These are phyloP conservation scores for Strobilomyces echinocephalus DNA, from an alignment of 768 basidiomycete genomes.

Conservation along the genomic window DNA sequence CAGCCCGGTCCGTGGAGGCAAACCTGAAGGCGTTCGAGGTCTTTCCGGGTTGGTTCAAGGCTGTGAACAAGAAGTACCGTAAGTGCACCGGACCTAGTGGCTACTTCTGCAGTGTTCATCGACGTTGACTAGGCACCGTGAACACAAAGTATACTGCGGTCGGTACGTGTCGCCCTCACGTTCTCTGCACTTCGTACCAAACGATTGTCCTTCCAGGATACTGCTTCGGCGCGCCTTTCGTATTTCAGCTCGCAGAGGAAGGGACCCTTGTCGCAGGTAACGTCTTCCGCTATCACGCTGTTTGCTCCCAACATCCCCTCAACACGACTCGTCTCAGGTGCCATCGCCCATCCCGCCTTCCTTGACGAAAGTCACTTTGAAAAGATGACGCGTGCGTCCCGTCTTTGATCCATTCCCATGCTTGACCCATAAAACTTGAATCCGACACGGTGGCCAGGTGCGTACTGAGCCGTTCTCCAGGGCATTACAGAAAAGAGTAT, in stretches of 20 bases:
- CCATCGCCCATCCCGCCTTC: slow-evolving; percentile 47
- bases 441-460: no score
- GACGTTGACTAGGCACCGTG: slow-evolving; percentile 16
- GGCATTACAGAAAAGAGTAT: no score
- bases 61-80: slow-evolving; percentile 48
- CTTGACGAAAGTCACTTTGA: slow-evolving; percentile 51
- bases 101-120: background rate
- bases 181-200: background rate
- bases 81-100: background rate
- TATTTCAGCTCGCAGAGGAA: slow-evolving; percentile 40
- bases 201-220: slow-evolving; percentile 36
- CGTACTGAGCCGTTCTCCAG: no score
- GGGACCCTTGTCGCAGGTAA: slow-evolving; percentile 42
- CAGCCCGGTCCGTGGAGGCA: slow-evolving; percentile 36
- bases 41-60: slow-evolving; percentile 48
- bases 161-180: slow-evolving; percentile 28
- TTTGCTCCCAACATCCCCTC: background rate
- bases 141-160: slow-evolving; percentile 40
- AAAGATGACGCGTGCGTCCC: slow-evolving; percentile 39
- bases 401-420: no score
- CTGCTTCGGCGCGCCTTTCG: slow-evolving; percentile 52
- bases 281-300: background rate
- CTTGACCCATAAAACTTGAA: background rate
- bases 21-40: slow-evolving; percentile 33
- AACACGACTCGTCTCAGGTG: background rate